A percentile compares a stretch with the other conserved stretches of the same genome.
These are phyloP conservation scores for Globisporangium nodosum DNA, from an alignment of 352 stramenopile species.

Conservation along the genomic window DNA sequence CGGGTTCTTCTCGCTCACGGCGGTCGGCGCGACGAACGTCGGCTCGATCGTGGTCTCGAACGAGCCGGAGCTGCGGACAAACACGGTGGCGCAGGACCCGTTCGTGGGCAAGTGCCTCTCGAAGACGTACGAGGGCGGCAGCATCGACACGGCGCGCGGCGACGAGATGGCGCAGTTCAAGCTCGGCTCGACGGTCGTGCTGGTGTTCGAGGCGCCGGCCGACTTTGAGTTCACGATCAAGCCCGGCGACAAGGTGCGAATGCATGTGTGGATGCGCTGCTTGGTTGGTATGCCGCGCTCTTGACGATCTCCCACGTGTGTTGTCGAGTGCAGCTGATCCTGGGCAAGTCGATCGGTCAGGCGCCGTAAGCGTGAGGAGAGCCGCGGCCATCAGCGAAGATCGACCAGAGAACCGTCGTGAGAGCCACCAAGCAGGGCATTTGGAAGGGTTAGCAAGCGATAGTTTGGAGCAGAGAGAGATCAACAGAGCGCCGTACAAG, in stretches of 20 bases:
- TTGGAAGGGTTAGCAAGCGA: neutral
- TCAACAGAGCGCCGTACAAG: too few relatives aligned
- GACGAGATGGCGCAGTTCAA: slow-evolving; percentile 82
- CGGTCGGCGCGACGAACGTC: slow-evolving; percentile 84
- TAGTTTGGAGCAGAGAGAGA: too few relatives aligned
- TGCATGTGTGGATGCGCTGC: neutral
- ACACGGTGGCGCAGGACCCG: slow-evolving; percentile 48
- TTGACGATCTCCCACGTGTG: slow-evolving; percentile 4
- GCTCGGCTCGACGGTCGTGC: slow-evolving; percentile 80
- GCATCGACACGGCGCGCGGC: slow-evolving; percentile 34
- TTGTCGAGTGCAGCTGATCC: slow-evolving; percentile 18
- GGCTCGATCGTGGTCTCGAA: slow-evolving; percentile 74
- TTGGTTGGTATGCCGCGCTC: slow-evolving; percentile 11
- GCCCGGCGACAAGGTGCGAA: slow-evolving; percentile 64
- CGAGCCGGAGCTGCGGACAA: slow-evolving; percentile 63
- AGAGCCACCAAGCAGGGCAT: neutral
- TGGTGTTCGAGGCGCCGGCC: slow-evolving; percentile 78
- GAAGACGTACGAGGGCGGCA: slow-evolving; percentile 33
- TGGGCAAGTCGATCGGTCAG: slow-evolving; percentile 38
- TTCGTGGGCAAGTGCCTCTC: slow-evolving; percentile 48
- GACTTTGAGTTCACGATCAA: slow-evolving; percentile 73
- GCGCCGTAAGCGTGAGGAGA: slow-evolving; percentile 7
- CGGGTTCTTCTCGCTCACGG: slow-evolving; percentile 79
- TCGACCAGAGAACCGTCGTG: neutral
- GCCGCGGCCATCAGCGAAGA: too few relatives aligned